phyloP scores from a whole-genome alignment of 495 filamentous ascomycete genomes.

The Elaphomyces granulatus region DNA sequence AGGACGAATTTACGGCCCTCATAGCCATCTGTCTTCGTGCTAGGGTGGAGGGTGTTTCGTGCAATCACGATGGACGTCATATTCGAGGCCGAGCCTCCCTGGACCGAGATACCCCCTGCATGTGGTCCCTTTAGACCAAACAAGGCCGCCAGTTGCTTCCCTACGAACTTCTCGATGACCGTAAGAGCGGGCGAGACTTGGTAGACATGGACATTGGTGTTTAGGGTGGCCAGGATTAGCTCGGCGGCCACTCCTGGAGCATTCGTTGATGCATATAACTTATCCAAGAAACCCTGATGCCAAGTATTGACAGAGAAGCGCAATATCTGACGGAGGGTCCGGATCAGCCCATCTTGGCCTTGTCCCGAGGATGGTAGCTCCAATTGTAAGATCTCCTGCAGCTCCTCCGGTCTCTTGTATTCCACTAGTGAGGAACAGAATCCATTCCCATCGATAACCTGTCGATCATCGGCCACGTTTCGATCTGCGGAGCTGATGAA shows the following conservation, averaged over 20 bases:
- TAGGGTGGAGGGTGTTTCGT: slow-evolving; percentile 69
- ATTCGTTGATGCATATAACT: slow-evolving; percentile 77
- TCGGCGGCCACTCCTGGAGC: slow-evolving; percentile 74
- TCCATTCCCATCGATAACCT: slow-evolving; percentile 36
- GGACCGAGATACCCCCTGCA: slow-evolving; percentile 75
- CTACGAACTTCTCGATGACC: slow-evolving; percentile 68
- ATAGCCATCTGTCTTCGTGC: slow-evolving; percentile 59
- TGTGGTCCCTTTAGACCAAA: slow-evolving; percentile 62
- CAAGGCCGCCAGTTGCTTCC: slow-evolving; percentile 50
- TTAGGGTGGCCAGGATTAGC: slow-evolving; percentile 64
- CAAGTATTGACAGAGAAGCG: slow-evolving; percentile 88
- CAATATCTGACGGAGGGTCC: slow-evolving; percentile 50
- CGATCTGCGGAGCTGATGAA: slow-evolving; percentile 67
- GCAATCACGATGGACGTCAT: slow-evolving; percentile 79
- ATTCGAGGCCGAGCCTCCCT: slow-evolving; percentile 77
- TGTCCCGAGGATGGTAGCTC: slow-evolving; percentile 48
- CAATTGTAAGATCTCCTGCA: slow-evolving; percentile 49
- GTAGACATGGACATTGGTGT: slow-evolving; percentile 85
- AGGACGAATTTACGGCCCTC: slow-evolving; percentile 50
- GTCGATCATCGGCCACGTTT: slow-evolving; percentile 32
- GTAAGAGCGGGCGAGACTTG: slow-evolving; percentile 81
- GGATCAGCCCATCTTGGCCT: slow-evolving; percentile 58
- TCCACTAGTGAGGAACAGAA: slow-evolving; percentile 52
- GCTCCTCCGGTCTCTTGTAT: slow-evolving; percentile 52
- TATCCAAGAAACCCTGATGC: slow-evolving; percentile 91